Conservation (phyloP, 352 stramenopile genomes). For the Phytophthora pluvialis region DNA sequence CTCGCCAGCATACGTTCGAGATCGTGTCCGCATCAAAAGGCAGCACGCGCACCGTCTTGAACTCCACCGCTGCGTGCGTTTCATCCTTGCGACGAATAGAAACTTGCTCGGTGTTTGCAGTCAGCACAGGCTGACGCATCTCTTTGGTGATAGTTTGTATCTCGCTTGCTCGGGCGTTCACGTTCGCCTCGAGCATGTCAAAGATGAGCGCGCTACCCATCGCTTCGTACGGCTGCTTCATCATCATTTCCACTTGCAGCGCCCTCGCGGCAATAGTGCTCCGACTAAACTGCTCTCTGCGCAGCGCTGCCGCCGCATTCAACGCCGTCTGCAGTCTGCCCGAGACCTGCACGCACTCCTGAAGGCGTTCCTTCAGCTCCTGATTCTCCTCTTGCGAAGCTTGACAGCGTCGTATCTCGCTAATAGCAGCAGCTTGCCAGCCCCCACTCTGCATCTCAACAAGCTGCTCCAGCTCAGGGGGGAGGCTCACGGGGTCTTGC, state of each 20-base stretch:
- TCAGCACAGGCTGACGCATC: slow-evolving; percentile 14
- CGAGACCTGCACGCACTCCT: slow-evolving; percentile 21
- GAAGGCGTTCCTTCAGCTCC: slow-evolving; percentile 23
- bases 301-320: slow-evolving; percentile 4
- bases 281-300: slow-evolving; percentile 7
- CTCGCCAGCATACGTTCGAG: slow-evolving; percentile 24
- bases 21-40: slow-evolving; percentile 25
- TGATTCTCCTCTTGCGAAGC: slow-evolving; percentile 17
- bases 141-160: slow-evolving; percentile 5
- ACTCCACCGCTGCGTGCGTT: slow-evolving; percentile 17
- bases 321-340: slow-evolving; percentile 22
- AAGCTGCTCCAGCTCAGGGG: slow-evolving; percentile 18
- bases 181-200: slow-evolving; percentile 23
- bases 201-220: slow-evolving; percentile 14
- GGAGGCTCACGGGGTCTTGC: not conserved
- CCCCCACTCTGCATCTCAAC: slow-evolving; percentile 10
- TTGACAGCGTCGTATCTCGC: slow-evolving; percentile 8
- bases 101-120: slow-evolving; percentile 20
- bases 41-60: slow-evolving; percentile 19
- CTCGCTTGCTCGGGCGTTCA: slow-evolving; percentile 23
- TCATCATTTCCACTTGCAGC: slow-evolving; percentile 26
- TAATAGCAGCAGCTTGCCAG: slow-evolving; percentile 21
- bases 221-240: not conserved
- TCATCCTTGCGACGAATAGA: slow-evolving; percentile 27
- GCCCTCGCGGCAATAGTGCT: slow-evolving; percentile 20